phyloP scores from a whole-genome alignment of 2,329 filamentous ascomycete genomes.

The Pestalotiopsis sp. region DNA sequence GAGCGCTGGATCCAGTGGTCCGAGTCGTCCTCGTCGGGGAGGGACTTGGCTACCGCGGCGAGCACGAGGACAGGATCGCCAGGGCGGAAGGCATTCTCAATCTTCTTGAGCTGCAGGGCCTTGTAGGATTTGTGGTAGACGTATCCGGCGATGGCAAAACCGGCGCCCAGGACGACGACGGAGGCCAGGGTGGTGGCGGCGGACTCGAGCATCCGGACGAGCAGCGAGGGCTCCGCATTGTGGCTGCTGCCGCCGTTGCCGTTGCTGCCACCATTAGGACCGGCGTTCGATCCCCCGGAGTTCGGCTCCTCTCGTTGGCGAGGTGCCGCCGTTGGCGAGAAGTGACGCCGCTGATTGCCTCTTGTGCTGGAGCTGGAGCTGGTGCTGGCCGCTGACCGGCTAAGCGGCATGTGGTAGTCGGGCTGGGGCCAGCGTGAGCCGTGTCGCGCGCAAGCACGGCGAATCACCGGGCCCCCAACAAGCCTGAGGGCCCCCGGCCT shows the following conservation, averaged over 20 bases:
- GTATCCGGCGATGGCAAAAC: constrained; percentile 70
- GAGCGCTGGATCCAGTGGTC: constrained; percentile 82
- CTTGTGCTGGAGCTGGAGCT: background rate
- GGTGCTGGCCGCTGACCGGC: background rate
- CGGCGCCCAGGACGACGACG: constrained; percentile 70
- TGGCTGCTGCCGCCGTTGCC: background rate
- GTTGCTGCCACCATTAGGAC: background rate
- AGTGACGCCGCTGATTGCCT: background rate
- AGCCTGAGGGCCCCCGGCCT: background rate
- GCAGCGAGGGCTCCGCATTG: constrained; percentile 35
- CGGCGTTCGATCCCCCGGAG: background rate
- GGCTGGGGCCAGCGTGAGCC: constrained; percentile 11
- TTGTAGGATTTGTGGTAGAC: constrained; percentile 87
- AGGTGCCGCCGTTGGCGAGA: background rate
- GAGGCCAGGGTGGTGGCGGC: constrained; percentile 78
- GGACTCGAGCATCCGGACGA: constrained; percentile 70
- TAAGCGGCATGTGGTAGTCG: constrained; percentile 3
- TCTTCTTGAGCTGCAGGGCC: constrained; percentile 86
- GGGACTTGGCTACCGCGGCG: constrained; percentile 66
- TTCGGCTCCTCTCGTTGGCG: background rate
- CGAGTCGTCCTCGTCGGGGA: constrained; percentile 45
- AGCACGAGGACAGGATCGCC: constrained; percentile 89
- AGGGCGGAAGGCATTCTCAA: constrained; percentile 87
- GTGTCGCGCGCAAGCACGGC: constrained; percentile 3
- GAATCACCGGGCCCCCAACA: background rate